Conservation (phyloP, 306 rosid genomes). For the Canavalia ensiformis region DNA sequence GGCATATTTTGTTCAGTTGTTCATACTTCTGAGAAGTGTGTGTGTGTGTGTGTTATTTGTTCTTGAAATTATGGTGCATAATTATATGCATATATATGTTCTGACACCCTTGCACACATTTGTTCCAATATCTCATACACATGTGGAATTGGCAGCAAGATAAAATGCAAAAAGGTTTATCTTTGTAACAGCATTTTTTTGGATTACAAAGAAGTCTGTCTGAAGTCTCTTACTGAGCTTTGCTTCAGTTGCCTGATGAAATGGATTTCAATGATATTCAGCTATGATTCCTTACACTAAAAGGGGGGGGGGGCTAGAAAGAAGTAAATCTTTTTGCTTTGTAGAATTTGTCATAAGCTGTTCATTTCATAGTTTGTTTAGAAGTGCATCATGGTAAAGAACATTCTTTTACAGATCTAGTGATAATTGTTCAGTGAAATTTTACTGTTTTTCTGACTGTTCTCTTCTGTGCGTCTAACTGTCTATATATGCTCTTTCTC, state of each 20-base stretch:
- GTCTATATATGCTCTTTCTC: neutral
- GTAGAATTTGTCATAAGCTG: neutral
- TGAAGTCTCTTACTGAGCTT: constrained; percentile 30
- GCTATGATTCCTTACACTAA: neutral
- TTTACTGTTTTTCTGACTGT: constrained; percentile 22
- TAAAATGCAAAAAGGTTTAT: constrained; percentile 30
- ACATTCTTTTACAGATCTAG: neutral
- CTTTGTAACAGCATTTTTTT: neutral
- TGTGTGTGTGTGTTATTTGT: constrained; percentile 56
- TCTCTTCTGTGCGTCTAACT: neutral
- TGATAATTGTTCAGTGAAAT: constrained; percentile 3
- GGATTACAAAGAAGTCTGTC: constrained; percentile 18
- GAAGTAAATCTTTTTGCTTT: neutral
- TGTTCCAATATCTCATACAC: constrained; percentile 18
- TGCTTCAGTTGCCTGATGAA: constrained; percentile 33
- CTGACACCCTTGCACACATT: neutral
- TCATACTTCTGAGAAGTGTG: constrained; percentile 9
- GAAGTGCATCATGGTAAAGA: constrained; percentile 33
- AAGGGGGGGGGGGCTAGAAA: neutral
- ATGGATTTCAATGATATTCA: constrained; percentile 38
- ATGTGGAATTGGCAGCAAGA: constrained; percentile 24
- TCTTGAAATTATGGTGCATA: constrained; percentile 76
- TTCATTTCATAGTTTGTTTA: constrained; percentile 28
- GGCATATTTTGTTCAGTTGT: neutral
- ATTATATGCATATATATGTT: constrained; percentile 20